Evolutionary conservation across 495 filamentous ascomycete species (phyloP).

Genomic region (Penicillium robsamsonii): DNA sequence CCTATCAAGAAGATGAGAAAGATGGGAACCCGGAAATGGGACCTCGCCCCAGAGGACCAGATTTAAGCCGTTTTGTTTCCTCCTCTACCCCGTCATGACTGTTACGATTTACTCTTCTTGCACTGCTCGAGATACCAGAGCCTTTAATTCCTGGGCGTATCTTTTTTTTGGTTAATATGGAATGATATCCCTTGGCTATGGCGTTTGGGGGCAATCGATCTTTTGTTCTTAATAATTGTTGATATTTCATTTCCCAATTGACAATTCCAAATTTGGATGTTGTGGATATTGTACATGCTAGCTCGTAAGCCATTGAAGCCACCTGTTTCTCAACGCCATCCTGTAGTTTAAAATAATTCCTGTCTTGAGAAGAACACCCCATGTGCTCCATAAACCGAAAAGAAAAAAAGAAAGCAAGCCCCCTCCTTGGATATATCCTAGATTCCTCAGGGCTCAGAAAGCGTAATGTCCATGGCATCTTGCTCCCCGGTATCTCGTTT

Average conservation of each 20-base stretch:
- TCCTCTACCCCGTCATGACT: conserved; percentile 13
- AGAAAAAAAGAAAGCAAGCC: not conserved
- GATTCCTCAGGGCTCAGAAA: conserved; percentile 2
- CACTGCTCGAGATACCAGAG: conserved; percentile 4
- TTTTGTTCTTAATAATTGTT: conserved; percentile 2
- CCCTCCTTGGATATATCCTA: not conserved
- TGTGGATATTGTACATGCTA: conserved; percentile 12
- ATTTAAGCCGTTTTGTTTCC: conserved; percentile 23
- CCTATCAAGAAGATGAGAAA: conserved; percentile 51
- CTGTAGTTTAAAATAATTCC: not conserved
- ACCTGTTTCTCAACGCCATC: conserved; percentile 6
- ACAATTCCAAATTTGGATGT: not conserved
- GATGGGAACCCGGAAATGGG: conserved; percentile 55
- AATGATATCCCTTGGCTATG: conserved; percentile 18
- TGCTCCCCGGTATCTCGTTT: conserved; percentile 19
- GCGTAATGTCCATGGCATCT: conserved; percentile 22
- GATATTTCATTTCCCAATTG: conserved; percentile 5
- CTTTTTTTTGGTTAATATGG: conserved; percentile 16
- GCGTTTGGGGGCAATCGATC: conserved; percentile 19
- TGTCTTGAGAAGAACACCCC: not conserved
- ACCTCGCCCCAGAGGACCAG: conserved; percentile 55
- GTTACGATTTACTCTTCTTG: conserved; percentile 21
- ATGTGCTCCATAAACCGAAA: conserved; percentile 1
- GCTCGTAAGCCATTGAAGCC: conserved; percentile 3
- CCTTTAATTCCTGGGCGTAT: conserved; percentile 4